These are phyloP conservation scores for Coleophoma eucalyptorum DNA, from an alignment of 2,329 filamentous ascomycete genomes.

Conservation along the genomic window DNA sequence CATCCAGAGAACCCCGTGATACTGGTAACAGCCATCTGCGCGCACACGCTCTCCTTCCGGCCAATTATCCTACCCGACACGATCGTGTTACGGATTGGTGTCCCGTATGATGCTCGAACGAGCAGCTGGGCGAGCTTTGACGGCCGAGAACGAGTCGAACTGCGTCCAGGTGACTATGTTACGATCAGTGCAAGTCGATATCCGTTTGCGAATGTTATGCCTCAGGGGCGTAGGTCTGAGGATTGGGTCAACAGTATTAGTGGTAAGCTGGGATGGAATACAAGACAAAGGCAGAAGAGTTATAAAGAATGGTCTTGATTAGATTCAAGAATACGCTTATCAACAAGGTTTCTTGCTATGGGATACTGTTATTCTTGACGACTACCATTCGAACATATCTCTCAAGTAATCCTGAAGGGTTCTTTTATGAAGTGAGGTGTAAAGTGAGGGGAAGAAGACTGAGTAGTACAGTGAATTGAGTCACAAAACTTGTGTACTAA, in stretches of 20 bases:
- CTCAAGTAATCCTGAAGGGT: too few species aligned
- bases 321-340: too few species aligned
- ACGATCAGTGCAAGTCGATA: slow-evolving; percentile 78
- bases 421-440: too few species aligned
- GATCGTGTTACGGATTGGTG: slow-evolving; percentile 85
- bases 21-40: slow-evolving; percentile 88
- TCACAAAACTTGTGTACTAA: too few species aligned
- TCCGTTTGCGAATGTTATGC: slow-evolving; percentile 75
- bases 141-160: slow-evolving; percentile 81
- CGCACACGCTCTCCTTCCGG: slow-evolving; percentile 90
- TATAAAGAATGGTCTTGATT: slow-evolving; percentile 35
- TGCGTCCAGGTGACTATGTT: slow-evolving; percentile 76
- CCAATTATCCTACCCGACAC: slow-evolving; percentile 97
- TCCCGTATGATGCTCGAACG: slow-evolving; percentile 89
- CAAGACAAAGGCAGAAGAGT: slow-evolving; percentile 70
- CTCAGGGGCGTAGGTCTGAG: slow-evolving; percentile 64
- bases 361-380: too few species aligned
- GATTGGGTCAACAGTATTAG: slow-evolving; percentile 83
- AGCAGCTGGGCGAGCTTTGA: slow-evolving; percentile 98
- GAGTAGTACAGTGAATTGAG: too few species aligned
- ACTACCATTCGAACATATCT: too few species aligned
- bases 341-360: too few species aligned
- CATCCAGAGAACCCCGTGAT: slow-evolving; percentile 97
- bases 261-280: slow-evolving; percentile 78
- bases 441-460: too few species aligned